phyloP scores from a whole-genome alignment of 1,139 yeast genomes.

The Lodderomyces oxycetoniae region DNA sequence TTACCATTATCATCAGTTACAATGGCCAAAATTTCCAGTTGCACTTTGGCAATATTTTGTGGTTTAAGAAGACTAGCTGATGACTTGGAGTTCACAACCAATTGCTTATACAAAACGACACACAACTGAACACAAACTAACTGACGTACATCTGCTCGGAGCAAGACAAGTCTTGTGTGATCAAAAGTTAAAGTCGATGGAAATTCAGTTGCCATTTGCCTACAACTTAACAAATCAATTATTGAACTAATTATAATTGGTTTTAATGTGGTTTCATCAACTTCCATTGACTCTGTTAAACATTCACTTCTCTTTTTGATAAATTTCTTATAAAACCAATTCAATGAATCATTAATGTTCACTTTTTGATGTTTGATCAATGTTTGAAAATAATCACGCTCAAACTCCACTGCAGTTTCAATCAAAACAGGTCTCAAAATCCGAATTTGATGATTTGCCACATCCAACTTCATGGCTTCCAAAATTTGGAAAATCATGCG shows the following conservation, averaged over 20 bases:
- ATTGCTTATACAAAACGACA: slow-evolving; percentile 65
- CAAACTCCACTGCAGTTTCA: slow-evolving; percentile 89
- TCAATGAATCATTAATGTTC: slow-evolving; percentile 59
- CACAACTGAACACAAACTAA: slow-evolving; percentile 77
- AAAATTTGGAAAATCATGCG: slow-evolving; percentile 76
- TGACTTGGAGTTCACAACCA: slow-evolving; percentile 35
- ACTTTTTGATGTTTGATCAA: slow-evolving; percentile 63
- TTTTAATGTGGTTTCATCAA: slow-evolving; percentile 23
- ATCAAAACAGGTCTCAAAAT: slow-evolving; percentile 78
- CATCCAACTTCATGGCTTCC: slow-evolving; percentile 95
- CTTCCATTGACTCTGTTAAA: slow-evolving; percentile 4
- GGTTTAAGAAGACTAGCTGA: slow-evolving; percentile 19
- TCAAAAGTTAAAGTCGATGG: slow-evolving; percentile 88
- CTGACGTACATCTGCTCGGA: slow-evolving; percentile 84
- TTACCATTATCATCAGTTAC: slow-evolving; percentile 84
- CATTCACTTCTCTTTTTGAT: slow-evolving; percentile 7
- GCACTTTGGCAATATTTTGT: slow-evolving; percentile 31
- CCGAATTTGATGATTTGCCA: slow-evolving; percentile 90
- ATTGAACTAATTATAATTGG: slow-evolving; percentile 45
- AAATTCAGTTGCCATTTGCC: slow-evolving; percentile 77
- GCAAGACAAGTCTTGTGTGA: slow-evolving; percentile 69
- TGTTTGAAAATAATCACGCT: slow-evolving; percentile 78
- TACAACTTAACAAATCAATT: slow-evolving; percentile 64
- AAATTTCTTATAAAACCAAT: slow-evolving; percentile 58
- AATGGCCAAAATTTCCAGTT: slow-evolving; percentile 67